A percentile compares a stretch with the other conserved stretches of the same genome.
Evolutionary conservation across 371 early-diverging fungal genomes (phyloP).

Genomic region (Vairimorpha necatrix): DNA sequence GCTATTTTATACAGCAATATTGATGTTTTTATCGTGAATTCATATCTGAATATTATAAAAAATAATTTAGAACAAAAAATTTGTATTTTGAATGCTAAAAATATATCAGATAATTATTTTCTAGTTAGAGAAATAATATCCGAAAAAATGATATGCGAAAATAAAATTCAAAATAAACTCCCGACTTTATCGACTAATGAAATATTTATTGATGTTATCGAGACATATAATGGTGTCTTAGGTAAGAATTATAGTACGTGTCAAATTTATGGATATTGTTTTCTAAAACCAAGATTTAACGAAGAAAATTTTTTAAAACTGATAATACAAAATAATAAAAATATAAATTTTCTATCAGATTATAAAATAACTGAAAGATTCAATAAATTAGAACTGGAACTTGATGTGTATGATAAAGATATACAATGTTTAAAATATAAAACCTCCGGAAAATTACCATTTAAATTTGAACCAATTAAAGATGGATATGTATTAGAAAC

Average conservation of each 20-base stretch:
- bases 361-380: conserved; percentile 10
- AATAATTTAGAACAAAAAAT: conserved; percentile 5
- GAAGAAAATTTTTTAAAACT: background rate
- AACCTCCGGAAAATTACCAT: background rate
- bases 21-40: conserved; percentile 2
- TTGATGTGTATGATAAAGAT: background rate
- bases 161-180: background rate
- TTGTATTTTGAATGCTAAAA: background rate
- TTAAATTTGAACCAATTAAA: background rate
- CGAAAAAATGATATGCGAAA: background rate
- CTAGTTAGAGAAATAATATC: background rate
- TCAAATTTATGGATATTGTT: conserved; percentile 7
- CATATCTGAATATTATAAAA: background rate
- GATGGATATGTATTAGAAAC: background rate
- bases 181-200: conserved; percentile 12
- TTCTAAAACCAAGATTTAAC: conserved; percentile 8
- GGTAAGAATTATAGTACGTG: background rate
- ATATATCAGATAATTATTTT: conserved; percentile 30
- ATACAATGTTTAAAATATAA: conserved; percentile 2
- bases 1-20: conserved; percentile 10
- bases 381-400: conserved; percentile 7
- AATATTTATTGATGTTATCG: conserved; percentile 28
- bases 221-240: conserved; percentile 7
- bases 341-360: background rate
- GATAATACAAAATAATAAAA: background rate